Evolutionary conservation across 768 basidiomycete genomes (phyloP).

Genomic region (Asterophora parasitica): DNA sequence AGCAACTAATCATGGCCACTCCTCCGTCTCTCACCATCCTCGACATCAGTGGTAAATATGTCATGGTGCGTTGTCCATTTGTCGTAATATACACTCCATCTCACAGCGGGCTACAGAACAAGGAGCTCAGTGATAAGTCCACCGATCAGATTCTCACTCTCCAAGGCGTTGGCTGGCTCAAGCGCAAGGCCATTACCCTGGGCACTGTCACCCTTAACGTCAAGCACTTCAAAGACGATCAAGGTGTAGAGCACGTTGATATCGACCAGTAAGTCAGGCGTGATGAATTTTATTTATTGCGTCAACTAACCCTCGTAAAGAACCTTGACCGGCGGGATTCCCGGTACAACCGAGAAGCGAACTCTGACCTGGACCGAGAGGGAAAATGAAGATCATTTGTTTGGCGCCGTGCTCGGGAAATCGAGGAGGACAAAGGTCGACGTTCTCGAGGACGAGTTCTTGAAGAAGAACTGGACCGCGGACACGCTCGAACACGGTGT

Average conservation of each 20-base stretch:
- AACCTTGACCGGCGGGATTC: constrained; percentile 56
- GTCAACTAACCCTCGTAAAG: neutral
- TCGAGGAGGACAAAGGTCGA: constrained; percentile 45
- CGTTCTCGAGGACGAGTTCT: constrained; percentile 40
- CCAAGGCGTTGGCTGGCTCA: constrained; percentile 74
- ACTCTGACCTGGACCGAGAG: constrained; percentile 53
- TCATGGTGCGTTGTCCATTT: constrained; percentile 41
- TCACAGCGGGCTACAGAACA: constrained; percentile 45
- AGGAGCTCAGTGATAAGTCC: constrained; percentile 49
- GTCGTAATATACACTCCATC: neutral
- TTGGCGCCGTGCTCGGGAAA: constrained; percentile 54
- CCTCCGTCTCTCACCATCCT: constrained; percentile 56
- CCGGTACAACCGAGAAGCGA: constrained; percentile 52
- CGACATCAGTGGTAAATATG: constrained; percentile 57
- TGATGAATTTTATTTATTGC: neutral
- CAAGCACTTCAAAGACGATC: constrained; percentile 61
- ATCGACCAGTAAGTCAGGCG: constrained; percentile 41
- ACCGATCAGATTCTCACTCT: constrained; percentile 60
- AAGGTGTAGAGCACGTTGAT: constrained; percentile 59
- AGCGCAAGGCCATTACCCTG: constrained; percentile 52
- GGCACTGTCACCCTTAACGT: constrained; percentile 56
- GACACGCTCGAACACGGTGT: constrained; percentile 40
- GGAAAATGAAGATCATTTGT: constrained; percentile 53
- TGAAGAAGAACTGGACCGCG: constrained; percentile 37
- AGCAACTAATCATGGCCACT: constrained; percentile 50